Evolutionary conservation across 2,329 filamentous ascomycete species (phyloP).

Genomic region (Xylariaceae sp.): DNA sequence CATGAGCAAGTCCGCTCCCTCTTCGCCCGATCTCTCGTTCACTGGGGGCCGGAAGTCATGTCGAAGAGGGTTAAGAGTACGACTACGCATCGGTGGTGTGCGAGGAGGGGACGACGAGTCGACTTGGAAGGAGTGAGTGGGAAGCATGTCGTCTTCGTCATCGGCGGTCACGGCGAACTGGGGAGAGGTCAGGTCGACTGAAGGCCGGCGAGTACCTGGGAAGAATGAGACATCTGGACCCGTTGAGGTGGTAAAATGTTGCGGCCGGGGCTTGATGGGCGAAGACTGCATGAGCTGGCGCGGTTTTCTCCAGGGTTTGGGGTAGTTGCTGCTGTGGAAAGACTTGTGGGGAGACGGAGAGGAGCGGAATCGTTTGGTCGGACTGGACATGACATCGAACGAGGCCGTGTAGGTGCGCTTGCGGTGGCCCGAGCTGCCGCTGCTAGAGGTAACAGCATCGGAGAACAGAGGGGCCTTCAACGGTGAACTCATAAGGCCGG

Average conservation of each 20-base stretch:
- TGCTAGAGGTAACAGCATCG: conserved; percentile 69
- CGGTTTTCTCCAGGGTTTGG: conserved; percentile 66
- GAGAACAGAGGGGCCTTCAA: conserved; percentile 78
- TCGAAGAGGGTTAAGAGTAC: conserved; percentile 40
- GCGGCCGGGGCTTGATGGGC: conserved; percentile 70
- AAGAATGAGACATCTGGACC: conserved; percentile 76
- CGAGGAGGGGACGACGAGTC: conserved; percentile 76
- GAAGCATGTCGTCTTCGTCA: conserved; percentile 78
- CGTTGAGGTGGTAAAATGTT: conserved; percentile 66
- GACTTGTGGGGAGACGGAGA: conserved; percentile 58
- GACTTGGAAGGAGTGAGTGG: conserved; percentile 65
- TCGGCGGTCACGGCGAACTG: conserved; percentile 62
- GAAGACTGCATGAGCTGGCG: conserved; percentile 80
- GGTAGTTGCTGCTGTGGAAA: conserved; percentile 34
- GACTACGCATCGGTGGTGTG: conserved; percentile 66
- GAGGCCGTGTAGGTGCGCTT: conserved; percentile 59
- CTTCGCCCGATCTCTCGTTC: conserved; percentile 57
- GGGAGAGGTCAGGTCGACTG: conserved; percentile 55
- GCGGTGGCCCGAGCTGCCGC: conserved; percentile 59
- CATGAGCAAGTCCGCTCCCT: conserved; percentile 73
- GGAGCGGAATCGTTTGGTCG: conserved; percentile 65
- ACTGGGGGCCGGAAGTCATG: conserved; percentile 41
- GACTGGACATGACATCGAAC: conserved; percentile 54
- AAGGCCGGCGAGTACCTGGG: conserved; percentile 62
- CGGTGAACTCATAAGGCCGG: conserved; percentile 74